phyloP scores from a whole-genome alignment of 805 yeast genomes.

The Pichia ethanolica region DNA sequence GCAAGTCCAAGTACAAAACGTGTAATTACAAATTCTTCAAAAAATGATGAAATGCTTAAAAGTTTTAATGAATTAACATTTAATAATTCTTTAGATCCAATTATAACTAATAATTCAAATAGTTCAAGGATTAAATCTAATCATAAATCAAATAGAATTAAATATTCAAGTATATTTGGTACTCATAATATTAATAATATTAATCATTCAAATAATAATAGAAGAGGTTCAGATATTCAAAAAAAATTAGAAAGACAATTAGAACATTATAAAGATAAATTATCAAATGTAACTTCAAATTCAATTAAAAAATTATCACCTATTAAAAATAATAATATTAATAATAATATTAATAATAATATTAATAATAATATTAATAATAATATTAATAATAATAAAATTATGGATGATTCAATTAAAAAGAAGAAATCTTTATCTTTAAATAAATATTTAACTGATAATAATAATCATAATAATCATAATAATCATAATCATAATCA shows the following conservation, averaged over 20 bases:
- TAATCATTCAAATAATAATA: background rate
- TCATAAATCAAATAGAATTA: background rate
- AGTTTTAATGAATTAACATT: slow-evolving; percentile 30
- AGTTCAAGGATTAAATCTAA: background rate
- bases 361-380: background rate
- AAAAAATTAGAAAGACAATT: slow-evolving; percentile 7
- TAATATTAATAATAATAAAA: background rate
- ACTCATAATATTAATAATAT: background rate
- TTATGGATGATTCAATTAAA: no score
- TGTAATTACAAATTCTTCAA: slow-evolving; percentile 22
- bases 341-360: background rate
- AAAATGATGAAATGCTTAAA: slow-evolving; percentile 24
- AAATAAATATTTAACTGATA: no score
- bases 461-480: background rate
- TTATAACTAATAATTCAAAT: background rate
- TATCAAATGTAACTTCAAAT: slow-evolving; percentile 1
- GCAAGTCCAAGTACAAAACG: slow-evolving; percentile 24
- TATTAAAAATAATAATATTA: background rate
- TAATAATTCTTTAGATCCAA: background rate
- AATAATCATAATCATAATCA: background rate
- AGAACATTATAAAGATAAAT: slow-evolving; percentile 7
- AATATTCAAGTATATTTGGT: background rate
- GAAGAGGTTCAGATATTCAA: slow-evolving; percentile 6
- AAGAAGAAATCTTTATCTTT: no score
- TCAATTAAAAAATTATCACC: slow-evolving; percentile 6